Evolutionary conservation across 2,329 filamentous ascomycete genomes (phyloP), one percentile per base, ranked within the genome.

Genomic region (Aureobasidium sp.): DNA sequence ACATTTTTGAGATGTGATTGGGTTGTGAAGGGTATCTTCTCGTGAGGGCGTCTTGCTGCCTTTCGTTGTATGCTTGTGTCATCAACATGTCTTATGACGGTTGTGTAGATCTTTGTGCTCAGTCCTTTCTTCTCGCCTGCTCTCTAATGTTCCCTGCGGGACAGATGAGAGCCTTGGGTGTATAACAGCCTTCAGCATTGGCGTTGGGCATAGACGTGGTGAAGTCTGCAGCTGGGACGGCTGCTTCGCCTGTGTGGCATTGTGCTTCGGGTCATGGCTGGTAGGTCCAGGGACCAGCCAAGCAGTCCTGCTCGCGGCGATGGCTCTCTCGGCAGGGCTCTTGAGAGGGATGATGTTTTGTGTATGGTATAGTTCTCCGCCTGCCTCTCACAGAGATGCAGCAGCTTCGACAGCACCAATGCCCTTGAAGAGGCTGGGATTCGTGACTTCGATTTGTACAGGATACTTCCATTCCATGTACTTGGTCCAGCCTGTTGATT

Each of bases 381-480:
- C 5, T 48, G 3, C 29, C 29, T 44, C 48, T 65, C 59, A 77
- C 66, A 78, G 64, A 36, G 74, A 69, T 34, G 79, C 78, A 27
- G 78, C 78, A 17, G 79, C 79, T 67, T 79, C 76, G 45, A 80
- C 68, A 12, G 73, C 74, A 39, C 79, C 79, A 14, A 75, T 75
- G 34, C 70, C 75, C 65, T 78, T 80, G 74, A 81, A 81, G 2
- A 72, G 64, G 42, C 68, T 70, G 6, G 76, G 74, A 66, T 71
- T 80, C n/a, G 78, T 77, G 27, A 81, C 71, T 52, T 77, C 75
- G 47, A 96, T 81, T 64, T 95, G 88, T 62, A 96, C 87, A 0
- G 86, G 86, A 72, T 96, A 94, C 74, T 89, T 87, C 92, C 91
- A 97, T 74, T 91, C 85, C 92, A 97, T 97, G 73, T 91, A 95